Evolutionary conservation across 2,329 filamentous ascomycete genomes (phyloP).

Genomic region (Aureobasidium sp.): DNA sequence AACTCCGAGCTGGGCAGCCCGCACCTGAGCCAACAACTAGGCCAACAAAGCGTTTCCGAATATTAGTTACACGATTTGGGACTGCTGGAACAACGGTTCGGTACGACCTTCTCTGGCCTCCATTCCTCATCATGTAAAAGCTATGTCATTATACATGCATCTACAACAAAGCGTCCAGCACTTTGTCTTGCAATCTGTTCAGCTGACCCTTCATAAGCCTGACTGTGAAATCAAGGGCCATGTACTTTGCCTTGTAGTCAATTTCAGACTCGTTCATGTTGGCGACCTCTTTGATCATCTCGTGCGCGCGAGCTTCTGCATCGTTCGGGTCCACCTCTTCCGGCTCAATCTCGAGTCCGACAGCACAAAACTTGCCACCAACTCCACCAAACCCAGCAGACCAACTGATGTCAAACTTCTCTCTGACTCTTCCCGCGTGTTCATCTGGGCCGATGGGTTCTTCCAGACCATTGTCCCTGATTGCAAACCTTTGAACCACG

Average conservation of each 20-base stretch:
- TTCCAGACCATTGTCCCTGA: constrained; percentile 21
- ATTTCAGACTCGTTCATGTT: constrained; percentile 7
- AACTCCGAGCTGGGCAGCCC: constrained; percentile 11
- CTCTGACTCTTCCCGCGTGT: constrained; percentile 29
- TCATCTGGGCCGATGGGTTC: constrained; percentile 27
- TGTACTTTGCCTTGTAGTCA: constrained; percentile 27
- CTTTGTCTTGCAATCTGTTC: constrained; percentile 24
- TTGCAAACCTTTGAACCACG: constrained; percentile 33
- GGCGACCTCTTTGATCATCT: constrained; percentile 20
- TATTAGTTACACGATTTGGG: no score
- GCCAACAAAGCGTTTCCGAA: not conserved
- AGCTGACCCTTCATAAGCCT: constrained; percentile 28
- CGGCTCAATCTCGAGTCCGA: constrained; percentile 28
- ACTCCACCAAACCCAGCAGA: constrained; percentile 35
- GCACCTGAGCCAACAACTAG: not conserved
- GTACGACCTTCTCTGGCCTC: not conserved
- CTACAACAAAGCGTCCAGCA: constrained; percentile 22
- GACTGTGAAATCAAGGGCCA: constrained; percentile 26
- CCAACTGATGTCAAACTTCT: constrained; percentile 41
- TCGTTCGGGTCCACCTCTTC: constrained; percentile 14
- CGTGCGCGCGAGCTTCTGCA: constrained; percentile 19
- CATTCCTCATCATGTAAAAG: not conserved
- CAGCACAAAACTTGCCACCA: constrained; percentile 37
- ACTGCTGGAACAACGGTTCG: not conserved
- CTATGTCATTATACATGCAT: not conserved